Percentiles rank a stretch among this genome's conserved stretches.
These are phyloP conservation scores for Davidsoniella virescens DNA, from an alignment of 2,329 filamentous ascomycete species.

Conservation along the genomic window DNA sequence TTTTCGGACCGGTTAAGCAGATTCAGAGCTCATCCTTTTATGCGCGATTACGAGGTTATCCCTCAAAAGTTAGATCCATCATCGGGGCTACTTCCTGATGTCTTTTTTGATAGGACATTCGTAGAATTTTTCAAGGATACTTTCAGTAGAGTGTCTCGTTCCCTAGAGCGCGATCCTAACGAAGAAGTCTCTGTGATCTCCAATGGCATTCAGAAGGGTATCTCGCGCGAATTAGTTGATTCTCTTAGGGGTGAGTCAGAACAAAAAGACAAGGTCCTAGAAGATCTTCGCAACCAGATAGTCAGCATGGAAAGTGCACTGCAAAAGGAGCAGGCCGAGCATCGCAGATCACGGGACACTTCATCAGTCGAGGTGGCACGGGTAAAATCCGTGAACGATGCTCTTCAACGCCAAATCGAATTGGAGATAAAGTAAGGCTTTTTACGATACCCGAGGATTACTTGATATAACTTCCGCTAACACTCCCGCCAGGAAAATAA, in stretches of 20 bases:
- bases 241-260: constrained; percentile 61
- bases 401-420: constrained; percentile 53
- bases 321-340: constrained; percentile 32
- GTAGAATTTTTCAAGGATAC: constrained; percentile 94
- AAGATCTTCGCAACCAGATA: constrained; percentile 9
- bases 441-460: not conserved
- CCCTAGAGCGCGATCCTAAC: constrained; percentile 80
- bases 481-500: constrained; percentile 5
- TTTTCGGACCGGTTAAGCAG: constrained; percentile 71
- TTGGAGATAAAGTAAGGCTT: constrained; percentile 38
- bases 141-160: constrained; percentile 67
- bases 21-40: constrained; percentile 57
- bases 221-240: constrained; percentile 88
- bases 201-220: constrained; percentile 70
- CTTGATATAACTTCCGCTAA: not conserved
- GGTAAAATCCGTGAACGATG: constrained; percentile 52
- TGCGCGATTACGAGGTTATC: constrained; percentile 81
- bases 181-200: constrained; percentile 68
- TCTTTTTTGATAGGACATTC: constrained; percentile 74
- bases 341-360: constrained; percentile 26
- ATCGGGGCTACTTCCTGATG: constrained; percentile 48
- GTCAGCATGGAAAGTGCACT: constrained; percentile 21
- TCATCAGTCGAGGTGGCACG: constrained; percentile 35
- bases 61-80: constrained; percentile 47
- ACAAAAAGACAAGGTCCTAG: constrained; percentile 38